Base-by-base conservation (phyloP, 176 grass and related monocot species). In the Carex scoparia region DNA sequence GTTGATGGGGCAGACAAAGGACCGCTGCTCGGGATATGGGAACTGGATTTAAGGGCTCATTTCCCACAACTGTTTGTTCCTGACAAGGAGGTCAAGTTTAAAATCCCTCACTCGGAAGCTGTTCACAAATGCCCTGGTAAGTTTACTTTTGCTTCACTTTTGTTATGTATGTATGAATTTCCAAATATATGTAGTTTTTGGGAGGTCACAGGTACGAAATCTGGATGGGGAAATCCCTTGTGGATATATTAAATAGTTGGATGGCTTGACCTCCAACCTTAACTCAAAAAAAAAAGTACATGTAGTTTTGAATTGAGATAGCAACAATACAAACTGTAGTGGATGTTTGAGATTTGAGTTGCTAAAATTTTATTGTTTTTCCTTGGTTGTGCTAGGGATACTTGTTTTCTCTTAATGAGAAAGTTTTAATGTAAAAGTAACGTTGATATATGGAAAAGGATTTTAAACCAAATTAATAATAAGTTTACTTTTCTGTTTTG, bases 121-220 rank as follows among this genome's bases (percentile, higher is more conserved):
- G 58, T 93, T 82, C 88, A 93, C 70, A 98, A 95, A 87, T 98
- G 96, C 81, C 80, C 84, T 66, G 96, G 96, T 98, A 92, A 78
- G 78, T 86, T 65, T 69, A 60, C 32, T 35, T 30, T 72, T 49
- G 40, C 69, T 72, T 46, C 2, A 72, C 69, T 72, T 4, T 46
- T 46, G 6, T 46, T 46, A 46, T 1, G 44, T 46, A 46, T 46
- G 44, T 46, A 46, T 9, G 44, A 46, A 46, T 46, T 46, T 46
- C 44, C 44, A 46, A 46, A 1, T 8, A 46, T 46, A 46, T 46
- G 44, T 46, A 46, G 44, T 46, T 46, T 46, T 9, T 49, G 46
- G 46, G 7, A 49, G 8, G 46, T 48, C 7, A 8, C 8, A 49
- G 7, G 46, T 49, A 10, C 46, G 8, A 49, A 49, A 48, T 8